These are phyloP conservation scores for Salix viminalis DNA, from an alignment of 345 rosid species.

Conservation along the genomic window DNA sequence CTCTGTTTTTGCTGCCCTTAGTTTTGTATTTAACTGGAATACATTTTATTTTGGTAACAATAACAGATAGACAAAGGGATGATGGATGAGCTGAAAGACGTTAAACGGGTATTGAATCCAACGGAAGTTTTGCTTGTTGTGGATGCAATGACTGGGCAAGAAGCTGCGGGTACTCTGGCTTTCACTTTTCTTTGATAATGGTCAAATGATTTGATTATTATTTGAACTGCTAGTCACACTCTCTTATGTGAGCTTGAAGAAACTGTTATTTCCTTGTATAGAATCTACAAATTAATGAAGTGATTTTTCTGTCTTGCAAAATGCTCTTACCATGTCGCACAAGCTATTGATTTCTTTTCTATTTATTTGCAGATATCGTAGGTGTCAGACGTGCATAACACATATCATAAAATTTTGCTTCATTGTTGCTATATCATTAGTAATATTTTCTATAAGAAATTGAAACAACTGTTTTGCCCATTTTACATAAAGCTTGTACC, in stretches of 20 bases:
- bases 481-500: background rate
- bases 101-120: constrained; percentile 75
- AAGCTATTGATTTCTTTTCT: background rate
- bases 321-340: background rate
- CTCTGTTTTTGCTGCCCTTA: background rate
- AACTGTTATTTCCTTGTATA: background rate
- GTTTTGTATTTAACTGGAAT: background rate
- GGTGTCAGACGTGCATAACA: background rate
- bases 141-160: constrained; percentile 99
- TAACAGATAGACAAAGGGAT: constrained; percentile 84
- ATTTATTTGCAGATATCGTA: background rate
- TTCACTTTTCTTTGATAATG: background rate
- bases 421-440: background rate
- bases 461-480: background rate
- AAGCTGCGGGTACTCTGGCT: constrained; percentile 73
- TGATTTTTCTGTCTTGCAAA: background rate
- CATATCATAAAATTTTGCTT: background rate
- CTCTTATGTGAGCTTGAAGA: too few relatives aligned
- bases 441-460: background rate
- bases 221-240: background rate
- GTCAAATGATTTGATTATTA: background rate
- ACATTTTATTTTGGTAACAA: background rate
- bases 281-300: background rate
- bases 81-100: constrained; percentile 99
- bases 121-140: constrained; percentile 93